Evolutionary conservation across 345 rosid genomes (phyloP), one percentile per base, ranked within the genome.

Genomic region (Eucalyptus marginata): DNA sequence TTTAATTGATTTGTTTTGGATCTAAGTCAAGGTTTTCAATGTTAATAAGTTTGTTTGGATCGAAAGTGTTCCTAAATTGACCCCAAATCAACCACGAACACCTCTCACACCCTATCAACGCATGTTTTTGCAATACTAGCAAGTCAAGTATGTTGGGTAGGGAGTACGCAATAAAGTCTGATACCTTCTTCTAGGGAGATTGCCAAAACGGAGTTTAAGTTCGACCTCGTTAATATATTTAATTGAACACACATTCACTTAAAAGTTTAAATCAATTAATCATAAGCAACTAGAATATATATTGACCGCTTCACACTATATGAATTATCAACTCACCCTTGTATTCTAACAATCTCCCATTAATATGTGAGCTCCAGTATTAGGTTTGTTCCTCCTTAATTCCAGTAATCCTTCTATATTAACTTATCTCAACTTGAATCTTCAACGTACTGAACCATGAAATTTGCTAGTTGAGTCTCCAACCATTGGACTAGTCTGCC

Each of bases 211-310:
- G 25, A 52, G 25, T 1, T 52, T 0, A 52, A 52, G 58, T 52
- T 2, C 2, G 0, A 2, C 7, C 2, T 4, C 4, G 1, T 18
- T 18, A 18, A 0, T 20, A 18, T 52, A 20, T 52, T 52, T 52
- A 52, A 52, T 52, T 8, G 0, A 0, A 52, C 10, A 52, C 25
- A 52, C 2, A 0, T 52, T 20, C 2, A 52, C 2, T 3, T 2
- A 52, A 52, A 52, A 52, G 0, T 2, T 20, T 52, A 52, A 20
- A 52, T 52, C 25, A 52, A 52, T 20, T 1, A 52, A 18, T 52
- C 15, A 50, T 50, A 50, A 3, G 20, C 8, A 50, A 50, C 18
- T 0, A 1, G 3, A 50, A 50, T 50, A 46, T 9, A 50, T 50
- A 50, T 50, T 15, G 52, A 50, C 20, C 3, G 2, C 15, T 49